Evolutionary conservation across 2,329 filamentous ascomycete genomes (phyloP), one percentile per base, ranked within the genome.

Genomic region (Fusarium tanahbumbuense): DNA sequence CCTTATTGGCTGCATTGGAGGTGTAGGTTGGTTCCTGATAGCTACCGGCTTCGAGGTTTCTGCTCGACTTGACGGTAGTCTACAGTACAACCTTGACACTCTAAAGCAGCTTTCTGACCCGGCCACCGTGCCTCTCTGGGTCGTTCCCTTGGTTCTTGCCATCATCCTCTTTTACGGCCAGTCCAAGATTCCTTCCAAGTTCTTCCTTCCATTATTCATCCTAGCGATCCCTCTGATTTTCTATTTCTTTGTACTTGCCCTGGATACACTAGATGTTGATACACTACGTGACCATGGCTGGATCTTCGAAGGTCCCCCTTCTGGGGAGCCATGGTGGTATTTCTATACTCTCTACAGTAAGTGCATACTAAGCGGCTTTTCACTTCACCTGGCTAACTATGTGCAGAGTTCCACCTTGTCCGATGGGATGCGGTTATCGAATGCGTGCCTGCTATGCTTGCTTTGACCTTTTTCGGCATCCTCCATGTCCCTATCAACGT

Each of bases 401-500:
- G 11, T 23, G 5, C 59, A 96, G 93, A 96, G 76, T 93, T 97
- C 75, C 85, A 90, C 50, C 85, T 91, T 25, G 92, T 98, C 5
- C 88, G 94, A 73, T 97, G 93, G 92, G 86, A 87, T 46, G 96
- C 95, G 5, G 87, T 99, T 50, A 82, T 86, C n/a, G 90, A 94
- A 75, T 94, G 92, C 2, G 86, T 98, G 30, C 96, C 96, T 1
- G 94, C 96, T 30, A 98, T 99, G 93, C 90, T 99, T 75, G 96
- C 96, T 0, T 83, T 99, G 65, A 98, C 96, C 0, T 99, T 99
- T 83, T 99, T 99, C 75, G 96, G 96, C 55, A 91, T 99, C 59
- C 87, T 99, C 5, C 96, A 99, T 78, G 96, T 99, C 5, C 96
- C 96, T 0, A 99, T 99, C 81, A 99, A 99, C 75, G 94, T 99